Conservation (phyloP, 2,329 filamentous ascomycete species). For the Aplosporella prunicola region DNA sequence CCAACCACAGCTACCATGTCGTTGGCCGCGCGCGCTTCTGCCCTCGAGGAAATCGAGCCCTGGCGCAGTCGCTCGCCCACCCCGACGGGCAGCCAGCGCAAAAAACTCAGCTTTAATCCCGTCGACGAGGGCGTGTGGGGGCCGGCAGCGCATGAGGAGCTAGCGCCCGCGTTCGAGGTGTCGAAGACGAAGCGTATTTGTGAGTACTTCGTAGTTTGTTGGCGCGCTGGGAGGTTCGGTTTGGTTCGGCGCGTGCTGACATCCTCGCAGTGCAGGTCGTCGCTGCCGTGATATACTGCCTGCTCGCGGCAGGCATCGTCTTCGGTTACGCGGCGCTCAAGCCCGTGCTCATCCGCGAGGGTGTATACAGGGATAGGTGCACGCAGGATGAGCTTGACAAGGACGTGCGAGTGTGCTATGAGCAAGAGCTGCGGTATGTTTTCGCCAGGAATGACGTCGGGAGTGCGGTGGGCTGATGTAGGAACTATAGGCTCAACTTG, state of each 20-base stretch:
- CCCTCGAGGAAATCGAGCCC: conserved; percentile 32
- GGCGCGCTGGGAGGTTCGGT: not conserved
- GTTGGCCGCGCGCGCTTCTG: conserved; percentile 29
- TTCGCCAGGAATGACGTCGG: not conserved
- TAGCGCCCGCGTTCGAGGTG: conserved; percentile 45
- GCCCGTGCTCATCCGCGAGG: conserved; percentile 30
- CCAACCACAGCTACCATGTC: conserved; percentile 23
- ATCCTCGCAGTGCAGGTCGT: conserved; percentile 53
- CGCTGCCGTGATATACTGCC: conserved; percentile 60
- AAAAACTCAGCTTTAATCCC: conserved; percentile 42
- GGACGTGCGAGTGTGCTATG: conserved; percentile 27
- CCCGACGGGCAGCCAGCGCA: conserved; percentile 25
- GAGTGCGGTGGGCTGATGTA: conserved; percentile 23
- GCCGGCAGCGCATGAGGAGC: conserved; percentile 30
- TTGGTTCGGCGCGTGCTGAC: conserved; percentile 3
- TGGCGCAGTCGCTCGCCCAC: conserved; percentile 24
- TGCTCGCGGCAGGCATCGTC: conserved; percentile 39
- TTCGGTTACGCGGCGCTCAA: conserved; percentile 33
- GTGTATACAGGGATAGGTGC: conserved; percentile 29
- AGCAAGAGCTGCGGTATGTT: conserved; percentile 26
- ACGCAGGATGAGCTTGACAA: conserved; percentile 25
- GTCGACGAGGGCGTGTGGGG: conserved; percentile 33
- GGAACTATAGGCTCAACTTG: conserved; percentile 64
- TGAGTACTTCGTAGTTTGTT: conserved; percentile 26
- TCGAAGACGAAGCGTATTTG: conserved; percentile 43